Evolutionary conservation across 176 grass and related monocot genomes (phyloP).

Genomic region (Oryza punctata): DNA sequence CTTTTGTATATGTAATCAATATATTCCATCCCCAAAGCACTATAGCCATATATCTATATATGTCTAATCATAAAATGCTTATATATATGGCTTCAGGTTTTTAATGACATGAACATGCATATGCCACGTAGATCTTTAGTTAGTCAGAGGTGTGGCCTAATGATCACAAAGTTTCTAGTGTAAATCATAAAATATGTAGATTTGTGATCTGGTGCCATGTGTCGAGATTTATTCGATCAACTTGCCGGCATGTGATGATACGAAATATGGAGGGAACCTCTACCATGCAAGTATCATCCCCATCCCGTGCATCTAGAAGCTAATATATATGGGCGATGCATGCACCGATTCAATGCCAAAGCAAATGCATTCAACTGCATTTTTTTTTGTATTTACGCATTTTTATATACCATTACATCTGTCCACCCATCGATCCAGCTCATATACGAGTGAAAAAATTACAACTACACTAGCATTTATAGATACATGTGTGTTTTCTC

Average conservation of each 20-base stretch:
- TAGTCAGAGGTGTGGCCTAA: neutral
- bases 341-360: constrained; percentile 43
- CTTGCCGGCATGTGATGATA: constrained; percentile 42
- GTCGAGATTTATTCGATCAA: constrained; percentile 45
- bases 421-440: constrained; percentile 25
- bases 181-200: constrained; percentile 18
- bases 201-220: constrained; percentile 48
- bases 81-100: neutral
- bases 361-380: constrained; percentile 31
- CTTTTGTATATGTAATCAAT: constrained; percentile 11
- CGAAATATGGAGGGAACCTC: neutral
- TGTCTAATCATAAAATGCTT: too few relatives aligned
- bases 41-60: too few relatives aligned
- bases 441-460: neutral
- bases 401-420: constrained; percentile 2
- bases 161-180: neutral
- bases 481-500: neutral
- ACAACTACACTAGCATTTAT: neutral
- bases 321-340: constrained; percentile 37
- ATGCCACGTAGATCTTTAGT: constrained; percentile 31
- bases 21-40: neutral
- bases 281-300: constrained; percentile 19
- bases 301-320: constrained; percentile 42
- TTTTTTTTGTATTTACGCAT: constrained; percentile 36
- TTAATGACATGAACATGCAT: constrained; percentile 21